Evolutionary conservation across 73 alveolate species (phyloP), one percentile per base, ranked within the genome.

Genomic region (Durusdinium trenchii): DNA sequence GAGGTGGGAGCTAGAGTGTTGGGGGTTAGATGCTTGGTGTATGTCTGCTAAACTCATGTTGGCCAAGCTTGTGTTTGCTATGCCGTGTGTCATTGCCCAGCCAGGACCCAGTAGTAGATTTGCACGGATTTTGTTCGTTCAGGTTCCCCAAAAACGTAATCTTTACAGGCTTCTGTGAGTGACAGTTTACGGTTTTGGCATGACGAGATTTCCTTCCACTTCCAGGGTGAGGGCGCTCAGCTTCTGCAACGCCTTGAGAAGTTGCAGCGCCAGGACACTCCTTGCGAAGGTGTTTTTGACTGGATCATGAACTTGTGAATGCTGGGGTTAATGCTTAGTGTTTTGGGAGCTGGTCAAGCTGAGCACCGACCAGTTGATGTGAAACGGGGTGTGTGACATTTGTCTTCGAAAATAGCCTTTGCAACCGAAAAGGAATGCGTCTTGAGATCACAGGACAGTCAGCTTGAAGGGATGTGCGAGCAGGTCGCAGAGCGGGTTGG

Each of bases 401-500:
- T n/a, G n/a, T n/a, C n/a, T n/a, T n/a, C n/a, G n/a, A n/a, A n/a
- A n/a, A n/a, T n/a, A n/a, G n/a, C n/a, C n/a, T n/a, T n/a, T n/a
- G n/a, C n/a, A n/a, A n/a, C n/a, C n/a, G n/a, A n/a, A n/a, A n/a
- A n/a, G n/a, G n/a, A n/a, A n/a, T 62, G 38, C 40, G 43, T 62
- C 9, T 46, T 5, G 48, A 12, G 43, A 32, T 20, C 62, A 50
- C 43, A 91, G 98, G 98, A 91, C 98, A 71, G 90, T 54, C 98
- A 91, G 50, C 71, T 91, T 52, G 90, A 91, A 52, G 98, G 90
- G 14, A 76, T 91, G 73, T 91, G 98, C 36, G 98, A 91, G 64
- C 98, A 91, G 47, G 90, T 91, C 46, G 98, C 98, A 20, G 98
- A 91, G 90, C 57, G 98, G 36, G 98, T 48, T 48, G 86, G n/a